phyloP scores from a whole-genome alignment of 2,329 filamentous ascomycete genomes.

The Byssothecium circinans region DNA sequence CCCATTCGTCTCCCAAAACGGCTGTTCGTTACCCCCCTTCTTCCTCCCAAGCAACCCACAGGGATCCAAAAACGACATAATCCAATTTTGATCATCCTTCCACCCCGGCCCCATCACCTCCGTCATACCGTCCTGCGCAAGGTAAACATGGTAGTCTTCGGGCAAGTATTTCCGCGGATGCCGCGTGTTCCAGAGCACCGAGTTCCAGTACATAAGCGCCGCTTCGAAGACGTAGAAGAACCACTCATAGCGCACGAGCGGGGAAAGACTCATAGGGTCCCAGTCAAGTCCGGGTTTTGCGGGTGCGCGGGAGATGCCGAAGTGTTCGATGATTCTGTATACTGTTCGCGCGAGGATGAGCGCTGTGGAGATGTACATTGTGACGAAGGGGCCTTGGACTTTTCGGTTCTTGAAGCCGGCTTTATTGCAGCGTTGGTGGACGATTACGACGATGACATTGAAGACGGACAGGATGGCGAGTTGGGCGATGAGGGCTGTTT shows the following conservation, averaged over 20 bases:
- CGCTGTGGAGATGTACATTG: slow-evolving; percentile 49
- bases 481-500: slow-evolving; percentile 53
- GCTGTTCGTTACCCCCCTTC: slow-evolving; percentile 12
- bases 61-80: slow-evolving; percentile 29
- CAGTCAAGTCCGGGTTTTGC: slow-evolving; percentile 37
- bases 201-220: slow-evolving; percentile 53
- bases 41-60: slow-evolving; percentile 15
- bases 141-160: slow-evolving; percentile 52
- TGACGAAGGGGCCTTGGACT: slow-evolving; percentile 44
- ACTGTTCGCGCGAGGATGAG: slow-evolving; percentile 52
- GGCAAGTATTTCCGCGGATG: slow-evolving; percentile 55
- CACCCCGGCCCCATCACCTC: slow-evolving; percentile 27
- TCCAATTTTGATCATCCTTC: slow-evolving; percentile 23
- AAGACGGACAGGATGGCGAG: slow-evolving; percentile 52
- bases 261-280: slow-evolving; percentile 36
- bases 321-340: slow-evolving; percentile 56
- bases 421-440: slow-evolving; percentile 47
- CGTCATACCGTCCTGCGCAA: slow-evolving; percentile 33
- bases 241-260: slow-evolving; percentile 49
- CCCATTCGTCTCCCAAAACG: slow-evolving; percentile 27
- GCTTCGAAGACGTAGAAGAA: slow-evolving; percentile 57
- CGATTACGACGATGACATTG: slow-evolving; percentile 45
- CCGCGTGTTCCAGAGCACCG: slow-evolving; percentile 51
- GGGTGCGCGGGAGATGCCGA: slow-evolving; percentile 50
- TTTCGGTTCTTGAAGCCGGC: slow-evolving; percentile 48